Evolutionary conservation across 345 rosid genomes (phyloP).

Genomic region (Hibiscus tridactylites): DNA sequence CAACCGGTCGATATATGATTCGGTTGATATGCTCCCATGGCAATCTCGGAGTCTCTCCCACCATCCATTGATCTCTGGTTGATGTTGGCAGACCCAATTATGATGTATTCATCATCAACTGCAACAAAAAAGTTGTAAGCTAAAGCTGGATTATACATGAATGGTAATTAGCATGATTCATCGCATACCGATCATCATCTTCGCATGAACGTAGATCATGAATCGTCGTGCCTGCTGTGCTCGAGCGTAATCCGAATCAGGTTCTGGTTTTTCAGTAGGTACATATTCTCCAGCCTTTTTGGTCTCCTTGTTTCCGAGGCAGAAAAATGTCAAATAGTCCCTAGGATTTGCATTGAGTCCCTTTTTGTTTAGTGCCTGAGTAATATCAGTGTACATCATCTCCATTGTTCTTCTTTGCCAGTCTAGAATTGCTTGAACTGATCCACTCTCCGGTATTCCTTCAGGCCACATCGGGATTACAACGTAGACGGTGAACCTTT

Average conservation of each 20-base stretch:
- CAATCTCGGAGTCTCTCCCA: constrained; percentile 14
- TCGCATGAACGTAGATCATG: constrained; percentile 17
- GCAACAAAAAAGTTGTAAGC: not conserved
- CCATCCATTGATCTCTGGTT: constrained; percentile 21
- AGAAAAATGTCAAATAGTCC: constrained; percentile 12
- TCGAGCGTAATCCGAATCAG: constrained; percentile 7
- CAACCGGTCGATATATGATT: not conserved
- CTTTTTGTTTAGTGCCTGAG: not conserved
- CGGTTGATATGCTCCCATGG: constrained; percentile 16
- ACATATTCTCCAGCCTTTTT: not conserved
- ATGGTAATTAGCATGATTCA: not conserved
- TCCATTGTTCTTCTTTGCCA: constrained; percentile 15
- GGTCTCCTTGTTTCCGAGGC: constrained; percentile 11
- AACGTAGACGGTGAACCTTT: constrained; percentile 9
- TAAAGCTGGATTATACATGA: not conserved
- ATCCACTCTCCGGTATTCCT: constrained; percentile 9
- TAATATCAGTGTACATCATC: not conserved
- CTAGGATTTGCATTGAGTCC: not conserved
- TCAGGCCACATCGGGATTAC: constrained; percentile 19
- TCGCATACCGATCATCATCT: constrained; percentile 13
- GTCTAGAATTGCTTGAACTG: constrained; percentile 11
- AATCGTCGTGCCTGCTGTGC: constrained; percentile 14
- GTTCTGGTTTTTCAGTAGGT: not conserved
- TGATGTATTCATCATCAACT: constrained; percentile 17
- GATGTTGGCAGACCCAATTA: constrained; percentile 15